A percentile compares a stretch with the other conserved stretches of the same genome.
Conservation (phyloP, 345 rosid species). For the Populus alba region DNA sequence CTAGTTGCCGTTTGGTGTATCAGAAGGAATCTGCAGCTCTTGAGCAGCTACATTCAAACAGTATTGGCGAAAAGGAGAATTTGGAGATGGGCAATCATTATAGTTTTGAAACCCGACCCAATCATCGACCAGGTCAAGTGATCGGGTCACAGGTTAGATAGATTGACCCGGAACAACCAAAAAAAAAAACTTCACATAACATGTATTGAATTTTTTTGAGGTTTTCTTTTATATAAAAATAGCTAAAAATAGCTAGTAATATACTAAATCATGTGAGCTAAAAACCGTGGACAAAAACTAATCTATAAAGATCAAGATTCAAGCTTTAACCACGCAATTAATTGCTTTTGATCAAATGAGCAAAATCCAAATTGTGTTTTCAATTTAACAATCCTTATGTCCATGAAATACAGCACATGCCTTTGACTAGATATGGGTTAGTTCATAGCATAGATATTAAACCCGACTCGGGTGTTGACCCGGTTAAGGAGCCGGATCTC, state of each 20-base stretch:
- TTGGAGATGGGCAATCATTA: constrained; percentile 3
- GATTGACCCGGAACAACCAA: no score
- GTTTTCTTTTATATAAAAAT: no score
- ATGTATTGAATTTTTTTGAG: no score
- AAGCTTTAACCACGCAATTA: neutral
- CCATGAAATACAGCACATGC: neutral
- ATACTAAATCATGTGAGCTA: neutral
- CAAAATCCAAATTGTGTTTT: neutral
- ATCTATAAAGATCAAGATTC: neutral
- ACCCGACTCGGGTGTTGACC: no score
- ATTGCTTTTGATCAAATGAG: neutral
- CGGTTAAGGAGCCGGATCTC: neutral
- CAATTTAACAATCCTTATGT: neutral
- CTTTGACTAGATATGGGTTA: neutral
- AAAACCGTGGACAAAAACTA: neutral
- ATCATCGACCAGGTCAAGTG: no score
- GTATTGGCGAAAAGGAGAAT: neutral
- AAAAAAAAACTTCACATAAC: no score
- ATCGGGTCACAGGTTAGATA: no score
- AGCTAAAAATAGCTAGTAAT: no score
- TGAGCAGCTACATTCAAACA: neutral
- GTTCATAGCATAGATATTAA: no score
- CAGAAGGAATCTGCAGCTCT: neutral
- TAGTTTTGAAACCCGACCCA: no score
- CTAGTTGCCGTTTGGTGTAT: neutral